Evolutionary conservation across 2,329 filamentous ascomycete species (phyloP), one percentile per base, ranked within the genome.

Genomic region (Calonectria fujianensis): DNA sequence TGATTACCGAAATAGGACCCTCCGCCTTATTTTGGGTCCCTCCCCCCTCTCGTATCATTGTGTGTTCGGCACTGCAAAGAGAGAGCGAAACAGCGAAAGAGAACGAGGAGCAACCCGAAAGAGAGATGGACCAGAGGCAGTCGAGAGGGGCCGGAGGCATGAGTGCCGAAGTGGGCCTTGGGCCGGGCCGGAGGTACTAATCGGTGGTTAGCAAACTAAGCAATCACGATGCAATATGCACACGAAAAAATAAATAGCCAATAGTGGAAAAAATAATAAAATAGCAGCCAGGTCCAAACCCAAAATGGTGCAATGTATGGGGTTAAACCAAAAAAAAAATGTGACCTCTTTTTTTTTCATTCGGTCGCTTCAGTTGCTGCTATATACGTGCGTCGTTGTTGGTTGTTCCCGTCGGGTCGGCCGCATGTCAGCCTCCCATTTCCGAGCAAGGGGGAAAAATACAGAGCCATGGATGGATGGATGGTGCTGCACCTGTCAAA

Each of bases 181-280:
- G 52, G 37, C 78, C 71, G 78, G 76, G 61, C 78, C 76, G 78
- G 77, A 69, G 57, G 16, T 70, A 41, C 64, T 67, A 35, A 41
- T 52, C 32, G 48, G 48, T 50, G 35, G 31, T 48, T 48, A 14
- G n/a, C 20, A 32, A 31, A 37, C 48, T n/a, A 54, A 29, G 20
- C 61, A 54, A 54, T 54, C 51, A 32, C 51, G 61, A 50, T 65
- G 27, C 31, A 37, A 24, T 6, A n/a, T 10, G 5, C 37, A 64
- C 16, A 45, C 20, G 24, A 24, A 27, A 32, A 31, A 54, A 29
- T 13, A 54, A 54, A 14, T 31, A 54, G 18, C 31, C 10, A 18
- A 7, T 54, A 31, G 29, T 8, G 24, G 29, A 8, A 54, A 45
- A 48, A 64, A 10, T 27, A 31, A 45, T 11, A 11, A 20, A 27